A percentile compares a stretch with the other conserved stretches of the same genome.
Evolutionary conservation across 2,329 filamentous ascomycete genomes (phyloP).

Genomic region (Juglanconis sp.): DNA sequence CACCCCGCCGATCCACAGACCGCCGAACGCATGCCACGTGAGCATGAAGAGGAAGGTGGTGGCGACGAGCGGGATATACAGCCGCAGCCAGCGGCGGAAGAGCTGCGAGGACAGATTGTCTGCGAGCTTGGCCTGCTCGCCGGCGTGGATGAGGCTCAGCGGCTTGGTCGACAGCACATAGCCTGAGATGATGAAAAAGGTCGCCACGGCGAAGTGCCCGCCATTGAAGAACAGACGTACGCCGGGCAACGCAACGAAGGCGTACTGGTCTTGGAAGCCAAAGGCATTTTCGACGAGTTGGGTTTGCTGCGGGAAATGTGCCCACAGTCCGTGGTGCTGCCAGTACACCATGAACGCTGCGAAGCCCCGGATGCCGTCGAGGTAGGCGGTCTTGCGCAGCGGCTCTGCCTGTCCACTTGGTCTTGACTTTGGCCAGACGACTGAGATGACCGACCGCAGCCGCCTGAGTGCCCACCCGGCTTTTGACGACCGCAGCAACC

Average conservation of each 20-base stretch:
- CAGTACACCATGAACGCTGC: constrained; percentile 65
- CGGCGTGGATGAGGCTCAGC: constrained; percentile 41
- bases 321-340: constrained; percentile 59
- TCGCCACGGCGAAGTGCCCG: constrained; percentile 57
- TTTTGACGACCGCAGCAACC: constrained; percentile 9
- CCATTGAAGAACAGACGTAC: constrained; percentile 60
- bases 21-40: constrained; percentile 50
- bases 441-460: constrained; percentile 15
- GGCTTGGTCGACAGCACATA: constrained; percentile 54
- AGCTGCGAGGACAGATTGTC: constrained; percentile 45
- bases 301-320: constrained; percentile 39
- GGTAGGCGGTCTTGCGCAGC: constrained; percentile 53
- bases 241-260: constrained; percentile 52
- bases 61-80: constrained; percentile 50
- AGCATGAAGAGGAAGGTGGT: constrained; percentile 53
- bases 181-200: constrained; percentile 57
- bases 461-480: constrained; percentile 11
- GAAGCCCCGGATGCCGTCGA: constrained; percentile 65
- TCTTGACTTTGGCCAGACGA: constrained; percentile 13
- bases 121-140: constrained; percentile 38
- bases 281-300: constrained; percentile 50
- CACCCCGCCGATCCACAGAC: constrained; percentile 39
- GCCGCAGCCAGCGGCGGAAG: constrained; percentile 47
- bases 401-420: constrained; percentile 16
- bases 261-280: constrained; percentile 45